Evolutionary conservation across 371 early-diverging fungal genomes (phyloP).

Genomic region (Sporodiniella umbellata): DNA sequence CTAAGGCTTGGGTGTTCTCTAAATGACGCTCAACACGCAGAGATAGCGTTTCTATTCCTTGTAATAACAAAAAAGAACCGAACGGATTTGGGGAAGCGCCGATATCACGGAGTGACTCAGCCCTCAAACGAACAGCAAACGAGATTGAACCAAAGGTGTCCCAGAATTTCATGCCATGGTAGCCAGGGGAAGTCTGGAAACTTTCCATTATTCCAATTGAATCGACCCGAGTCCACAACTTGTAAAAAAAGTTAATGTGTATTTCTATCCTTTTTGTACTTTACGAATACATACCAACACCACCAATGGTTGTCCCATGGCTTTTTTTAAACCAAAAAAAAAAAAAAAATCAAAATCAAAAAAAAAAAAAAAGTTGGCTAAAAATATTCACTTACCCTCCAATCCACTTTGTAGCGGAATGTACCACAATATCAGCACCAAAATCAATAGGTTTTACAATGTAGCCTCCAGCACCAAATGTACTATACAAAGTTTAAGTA

Average conservation of each 20-base stretch:
- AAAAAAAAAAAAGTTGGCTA: background rate
- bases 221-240: conserved; percentile 77
- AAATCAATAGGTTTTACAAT: conserved; percentile 79
- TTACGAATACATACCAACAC: conserved; percentile 53
- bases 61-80: conserved; percentile 78
- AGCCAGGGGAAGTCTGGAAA: conserved; percentile 81
- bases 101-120: conserved; percentile 80
- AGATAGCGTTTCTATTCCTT: conserved; percentile 85
- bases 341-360: background rate
- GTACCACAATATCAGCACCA: conserved; percentile 90
- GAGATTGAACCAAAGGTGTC: conserved; percentile 74
- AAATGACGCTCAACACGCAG: conserved; percentile 86
- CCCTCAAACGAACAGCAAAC: conserved; percentile 72
- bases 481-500: conserved; percentile 65
- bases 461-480: conserved; percentile 92
- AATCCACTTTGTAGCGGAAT: conserved; percentile 91
- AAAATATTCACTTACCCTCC: conserved; percentile 38
- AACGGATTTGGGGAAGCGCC: conserved; percentile 83
- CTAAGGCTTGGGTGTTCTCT: conserved; percentile 74
- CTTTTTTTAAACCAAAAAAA: conserved; percentile 39
- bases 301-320: conserved; percentile 82
- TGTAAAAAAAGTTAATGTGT: background rate
- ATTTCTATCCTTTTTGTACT: background rate
- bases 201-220: conserved; percentile 84
- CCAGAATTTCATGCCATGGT: conserved; percentile 86